phyloP scores from a whole-genome alignment of 345 rosid genomes.

The Erucastrum elatum region DNA sequence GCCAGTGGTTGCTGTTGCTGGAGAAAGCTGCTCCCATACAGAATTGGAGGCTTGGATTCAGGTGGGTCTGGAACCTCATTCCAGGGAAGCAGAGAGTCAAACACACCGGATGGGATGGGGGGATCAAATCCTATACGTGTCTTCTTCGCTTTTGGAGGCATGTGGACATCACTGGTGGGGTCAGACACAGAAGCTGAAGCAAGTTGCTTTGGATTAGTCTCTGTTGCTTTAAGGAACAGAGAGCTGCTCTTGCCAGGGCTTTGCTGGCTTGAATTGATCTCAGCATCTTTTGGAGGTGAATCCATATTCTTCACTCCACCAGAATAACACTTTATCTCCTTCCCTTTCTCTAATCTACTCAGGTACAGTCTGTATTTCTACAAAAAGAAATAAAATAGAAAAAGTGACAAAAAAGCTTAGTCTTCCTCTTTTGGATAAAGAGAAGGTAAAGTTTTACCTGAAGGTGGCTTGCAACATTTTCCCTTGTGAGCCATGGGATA shows the following conservation, averaged over 20 bases:
- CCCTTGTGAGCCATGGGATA: constrained; percentile 91
- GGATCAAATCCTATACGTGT: constrained; percentile 47
- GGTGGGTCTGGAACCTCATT: constrained; percentile 50
- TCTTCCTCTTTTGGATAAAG: neutral
- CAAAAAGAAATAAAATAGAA: constrained; percentile 18
- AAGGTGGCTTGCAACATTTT: constrained; percentile 94
- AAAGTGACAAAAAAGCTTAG: constrained; percentile 9
- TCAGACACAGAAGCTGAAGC: constrained; percentile 47
- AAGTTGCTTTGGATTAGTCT: constrained; percentile 45
- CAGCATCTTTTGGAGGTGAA: constrained; percentile 50
- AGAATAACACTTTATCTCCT: constrained; percentile 48
- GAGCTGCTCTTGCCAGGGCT: constrained; percentile 43
- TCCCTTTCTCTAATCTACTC: constrained; percentile 75
- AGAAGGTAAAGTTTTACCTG: constrained; percentile 56
- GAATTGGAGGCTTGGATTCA: constrained; percentile 50
- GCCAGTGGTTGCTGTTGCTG: constrained; percentile 39
- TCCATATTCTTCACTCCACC: constrained; percentile 63
- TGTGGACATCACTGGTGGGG: constrained; percentile 37
- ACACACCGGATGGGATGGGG: constrained; percentile 42
- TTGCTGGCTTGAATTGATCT: constrained; percentile 43
- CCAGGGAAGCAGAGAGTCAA: constrained; percentile 57
- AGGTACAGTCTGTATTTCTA: constrained; percentile 97
- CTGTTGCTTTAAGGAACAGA: constrained; percentile 41
- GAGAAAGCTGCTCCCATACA: constrained; percentile 48
- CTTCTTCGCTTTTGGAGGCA: constrained; percentile 41